Evolutionary conservation across 805 yeast species (phyloP).

Genomic region (Pichia californica): DNA sequence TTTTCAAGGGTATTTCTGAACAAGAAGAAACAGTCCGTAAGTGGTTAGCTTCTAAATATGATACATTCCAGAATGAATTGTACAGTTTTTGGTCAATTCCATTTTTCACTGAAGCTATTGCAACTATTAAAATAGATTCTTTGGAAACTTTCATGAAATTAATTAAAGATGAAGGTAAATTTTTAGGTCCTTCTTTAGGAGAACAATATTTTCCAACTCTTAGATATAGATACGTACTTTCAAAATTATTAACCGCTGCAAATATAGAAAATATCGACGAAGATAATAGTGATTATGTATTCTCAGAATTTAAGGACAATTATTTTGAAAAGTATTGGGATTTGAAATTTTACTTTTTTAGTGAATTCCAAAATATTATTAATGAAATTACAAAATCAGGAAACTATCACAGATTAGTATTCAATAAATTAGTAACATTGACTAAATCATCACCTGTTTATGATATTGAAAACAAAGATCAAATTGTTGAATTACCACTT

Average conservation of each 20-base stretch:
- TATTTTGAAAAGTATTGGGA: conserved; percentile 64
- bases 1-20: conserved; percentile 28
- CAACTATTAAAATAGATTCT: conserved; percentile 46
- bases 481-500: conserved; percentile 17
- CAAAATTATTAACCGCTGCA: conserved; percentile 26
- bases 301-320: conserved; percentile 46
- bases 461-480: conserved; percentile 29
- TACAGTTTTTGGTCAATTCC: conserved; percentile 35
- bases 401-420: conserved; percentile 19
- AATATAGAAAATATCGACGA: conserved; percentile 33
- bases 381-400: conserved; percentile 15
- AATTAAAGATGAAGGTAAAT: conserved; percentile 47
- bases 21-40: conserved; percentile 46
- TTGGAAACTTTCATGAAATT: conserved; percentile 52
- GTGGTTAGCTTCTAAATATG: conserved; percentile 61
- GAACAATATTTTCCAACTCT: conserved; percentile 61
- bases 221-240: conserved; percentile 39
- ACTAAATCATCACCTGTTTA: conserved; percentile 27
- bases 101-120: conserved; percentile 29
- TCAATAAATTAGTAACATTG: conserved; percentile 36
- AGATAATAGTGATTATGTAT: conserved; percentile 35
- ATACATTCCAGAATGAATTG: conserved; percentile 41
- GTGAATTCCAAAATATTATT: conserved; percentile 32
- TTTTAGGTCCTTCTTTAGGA: conserved; percentile 42
- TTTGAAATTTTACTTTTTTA: conserved; percentile 66